phyloP scores from a whole-genome alignment of 2,329 filamentous ascomycete species.

The Boeremia lycopersici region DNA sequence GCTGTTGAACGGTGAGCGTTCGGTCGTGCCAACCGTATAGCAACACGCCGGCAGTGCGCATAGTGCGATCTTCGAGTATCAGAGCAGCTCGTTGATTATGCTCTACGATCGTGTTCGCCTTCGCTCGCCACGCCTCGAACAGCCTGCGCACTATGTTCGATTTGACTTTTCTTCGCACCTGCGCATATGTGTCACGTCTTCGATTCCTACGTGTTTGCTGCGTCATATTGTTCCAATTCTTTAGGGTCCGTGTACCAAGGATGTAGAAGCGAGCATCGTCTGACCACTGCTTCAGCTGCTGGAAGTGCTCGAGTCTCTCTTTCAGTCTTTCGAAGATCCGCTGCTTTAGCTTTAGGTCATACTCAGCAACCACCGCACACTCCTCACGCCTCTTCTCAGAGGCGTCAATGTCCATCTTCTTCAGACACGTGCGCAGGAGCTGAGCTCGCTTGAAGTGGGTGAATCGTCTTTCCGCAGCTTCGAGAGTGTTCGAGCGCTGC shows the following conservation, averaged over 20 bases:
- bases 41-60: constrained; percentile 37
- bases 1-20: constrained; percentile 33
- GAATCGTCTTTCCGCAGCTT: constrained; percentile 40
- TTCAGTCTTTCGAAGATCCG: constrained; percentile 45
- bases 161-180: constrained; percentile 60
- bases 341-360: constrained; percentile 49
- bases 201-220: constrained; percentile 58
- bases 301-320: constrained; percentile 49
- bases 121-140: constrained; percentile 48
- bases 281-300: constrained; percentile 59
- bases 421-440: constrained; percentile 32
- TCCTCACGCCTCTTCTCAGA: constrained; percentile 36
- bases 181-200: constrained; percentile 62
- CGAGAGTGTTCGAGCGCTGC: constrained; percentile 34
- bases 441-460: constrained; percentile 39
- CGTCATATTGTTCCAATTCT: constrained; percentile 58
- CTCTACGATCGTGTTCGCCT: constrained; percentile 19
- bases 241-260: constrained; percentile 56
- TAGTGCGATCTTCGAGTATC: constrained; percentile 27
- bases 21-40: constrained; percentile 53
- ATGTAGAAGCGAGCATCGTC: constrained; percentile 63
- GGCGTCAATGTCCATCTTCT: constrained; percentile 35
- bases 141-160: constrained; percentile 55
- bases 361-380: constrained; percentile 49
- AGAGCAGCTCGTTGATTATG: constrained; percentile 42